Percentiles rank a stretch among this genome's conserved stretches.
Evolutionary conservation across 352 stramenopile species (phyloP).

Genomic region (Phytophthora idaei): DNA sequence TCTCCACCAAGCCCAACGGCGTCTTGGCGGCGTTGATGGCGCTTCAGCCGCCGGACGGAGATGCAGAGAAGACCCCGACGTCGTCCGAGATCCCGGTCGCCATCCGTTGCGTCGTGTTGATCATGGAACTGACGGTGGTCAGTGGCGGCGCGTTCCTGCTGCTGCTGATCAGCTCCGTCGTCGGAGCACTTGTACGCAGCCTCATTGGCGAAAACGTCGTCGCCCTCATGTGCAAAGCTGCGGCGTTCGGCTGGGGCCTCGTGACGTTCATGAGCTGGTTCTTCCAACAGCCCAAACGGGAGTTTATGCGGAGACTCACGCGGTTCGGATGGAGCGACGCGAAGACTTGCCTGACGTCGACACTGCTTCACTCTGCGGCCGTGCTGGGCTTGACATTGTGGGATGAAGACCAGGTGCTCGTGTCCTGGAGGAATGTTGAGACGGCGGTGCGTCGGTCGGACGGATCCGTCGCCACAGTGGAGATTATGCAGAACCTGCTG

Average conservation of each 20-base stretch:
- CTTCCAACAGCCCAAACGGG: conserved; percentile 28
- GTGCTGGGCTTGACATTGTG: conserved; percentile 11
- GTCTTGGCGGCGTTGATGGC: conserved; percentile 31
- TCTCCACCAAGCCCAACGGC: conserved; percentile 35
- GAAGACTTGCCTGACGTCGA: conserved; percentile 17
- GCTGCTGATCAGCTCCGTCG: conserved; percentile 30
- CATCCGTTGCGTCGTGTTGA: conserved; percentile 40
- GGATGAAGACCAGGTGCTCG: conserved; percentile 11
- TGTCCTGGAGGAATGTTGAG: conserved; percentile 35
- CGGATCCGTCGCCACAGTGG: conserved; percentile 10
- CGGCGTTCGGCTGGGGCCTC: conserved; percentile 34
- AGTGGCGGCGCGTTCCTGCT: conserved; percentile 42
- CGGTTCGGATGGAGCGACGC: conserved; percentile 9
- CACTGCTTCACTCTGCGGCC: conserved; percentile 21
- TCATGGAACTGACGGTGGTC: conserved; percentile 47
- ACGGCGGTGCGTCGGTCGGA: conserved; percentile 13
- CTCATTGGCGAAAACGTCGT: conserved; percentile 8
- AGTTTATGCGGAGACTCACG: conserved; percentile 24
- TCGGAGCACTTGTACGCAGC: conserved; percentile 18
- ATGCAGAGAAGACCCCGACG: not conserved
- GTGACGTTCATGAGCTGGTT: conserved; percentile 44
- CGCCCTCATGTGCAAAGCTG: conserved; percentile 18
- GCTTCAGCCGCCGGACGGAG: conserved; percentile 24
- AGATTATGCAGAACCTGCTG: conserved; percentile 40
- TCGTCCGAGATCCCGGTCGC: conserved; percentile 19